Conservation (phyloP, 148 eudicot genomes). For the Fagopyrum esculentum region DNA sequence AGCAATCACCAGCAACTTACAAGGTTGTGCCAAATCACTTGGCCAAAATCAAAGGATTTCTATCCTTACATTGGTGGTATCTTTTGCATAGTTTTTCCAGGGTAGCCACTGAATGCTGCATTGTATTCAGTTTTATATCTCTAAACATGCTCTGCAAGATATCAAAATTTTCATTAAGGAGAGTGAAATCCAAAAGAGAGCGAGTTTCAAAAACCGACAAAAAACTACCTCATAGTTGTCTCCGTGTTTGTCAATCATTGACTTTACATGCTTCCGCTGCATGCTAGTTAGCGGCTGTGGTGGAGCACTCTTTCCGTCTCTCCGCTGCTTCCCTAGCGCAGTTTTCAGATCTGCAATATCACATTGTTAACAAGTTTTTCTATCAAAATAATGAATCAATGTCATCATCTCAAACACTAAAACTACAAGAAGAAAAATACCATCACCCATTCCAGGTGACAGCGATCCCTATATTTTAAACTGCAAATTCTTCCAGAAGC, state of each 20-base stretch:
- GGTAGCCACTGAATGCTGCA: constrained; percentile 92
- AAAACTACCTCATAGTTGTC: constrained; percentile 70
- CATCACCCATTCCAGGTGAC: no score
- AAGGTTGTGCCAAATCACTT: constrained; percentile 21
- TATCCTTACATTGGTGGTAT: constrained; percentile 51
- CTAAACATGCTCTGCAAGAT: constrained; percentile 73
- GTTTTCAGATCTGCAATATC: constrained; percentile 57
- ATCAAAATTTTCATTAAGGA: no score
- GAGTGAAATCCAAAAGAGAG: no score
- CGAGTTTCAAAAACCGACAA: background rate
- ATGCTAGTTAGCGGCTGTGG: constrained; percentile 70
- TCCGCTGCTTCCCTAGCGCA: constrained; percentile 77
- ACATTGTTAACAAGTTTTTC: no score
- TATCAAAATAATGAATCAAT: no score
- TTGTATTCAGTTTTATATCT: constrained; percentile 65
- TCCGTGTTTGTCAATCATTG: constrained; percentile 67
- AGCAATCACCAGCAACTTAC: no score
- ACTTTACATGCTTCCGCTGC: constrained; percentile 52
- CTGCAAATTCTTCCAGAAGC: no score
- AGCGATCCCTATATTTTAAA: no score
- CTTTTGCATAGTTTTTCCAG: constrained; percentile 72
- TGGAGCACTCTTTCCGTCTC: constrained; percentile 69
- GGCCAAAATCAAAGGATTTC: constrained; percentile 63
- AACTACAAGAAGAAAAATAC: no score
- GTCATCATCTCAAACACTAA: no score